phyloP scores from a whole-genome alignment of 768 basidiomycete species.

The Tricholoma sp. region DNA sequence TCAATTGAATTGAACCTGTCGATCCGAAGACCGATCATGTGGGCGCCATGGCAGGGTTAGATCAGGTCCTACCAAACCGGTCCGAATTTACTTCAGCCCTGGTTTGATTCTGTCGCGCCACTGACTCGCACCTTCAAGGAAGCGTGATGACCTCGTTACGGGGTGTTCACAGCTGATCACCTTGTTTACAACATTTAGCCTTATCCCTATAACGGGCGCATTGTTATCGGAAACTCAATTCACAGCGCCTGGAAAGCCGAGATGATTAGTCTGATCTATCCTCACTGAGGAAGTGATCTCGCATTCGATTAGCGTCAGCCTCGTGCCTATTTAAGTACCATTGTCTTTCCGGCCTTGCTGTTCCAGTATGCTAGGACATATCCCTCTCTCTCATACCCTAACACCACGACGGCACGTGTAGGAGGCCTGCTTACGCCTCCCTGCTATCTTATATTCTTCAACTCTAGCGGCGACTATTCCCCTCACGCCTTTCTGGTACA shows the following conservation, averaged over 20 bases:
- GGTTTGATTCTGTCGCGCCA: constrained; percentile 20
- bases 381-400: constrained; percentile 23
- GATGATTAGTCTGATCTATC: constrained; percentile 31
- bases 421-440: constrained; percentile 10
- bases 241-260: constrained; percentile 24
- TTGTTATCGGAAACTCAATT: constrained; percentile 18
- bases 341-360: constrained; percentile 23
- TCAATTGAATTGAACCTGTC: constrained; percentile 6
- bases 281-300: constrained; percentile 26
- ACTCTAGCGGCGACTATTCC: neutral
- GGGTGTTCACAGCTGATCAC: constrained; percentile 8
- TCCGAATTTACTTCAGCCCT: constrained; percentile 8
- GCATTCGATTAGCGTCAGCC: constrained; percentile 33
- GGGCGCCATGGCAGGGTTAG: constrained; percentile 2
- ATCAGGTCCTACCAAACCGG: constrained; percentile 6
- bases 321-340: constrained; percentile 40
- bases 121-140: neutral
- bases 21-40: constrained; percentile 27
- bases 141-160: constrained; percentile 20
- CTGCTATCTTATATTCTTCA: constrained; percentile 7
- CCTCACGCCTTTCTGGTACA: neutral
- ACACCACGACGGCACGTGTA: constrained; percentile 11
- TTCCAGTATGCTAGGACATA: constrained; percentile 30
- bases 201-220: constrained; percentile 17
- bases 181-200: constrained; percentile 9